Conservation (phyloP, 768 basidiomycete species). For the Trametes gibbosa region DNA sequence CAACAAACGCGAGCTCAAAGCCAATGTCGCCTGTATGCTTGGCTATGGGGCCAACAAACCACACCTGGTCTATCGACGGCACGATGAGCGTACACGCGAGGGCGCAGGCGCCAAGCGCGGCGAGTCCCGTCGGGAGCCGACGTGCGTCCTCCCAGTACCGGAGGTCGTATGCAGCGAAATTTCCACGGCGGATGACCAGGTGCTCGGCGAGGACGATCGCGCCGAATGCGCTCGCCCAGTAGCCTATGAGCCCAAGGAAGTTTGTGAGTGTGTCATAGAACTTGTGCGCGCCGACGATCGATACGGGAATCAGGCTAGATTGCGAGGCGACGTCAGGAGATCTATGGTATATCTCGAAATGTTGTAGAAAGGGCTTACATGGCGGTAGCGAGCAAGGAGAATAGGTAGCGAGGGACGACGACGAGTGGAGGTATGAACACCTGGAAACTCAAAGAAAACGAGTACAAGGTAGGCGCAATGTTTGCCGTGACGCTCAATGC, state of each 20-base stretch:
- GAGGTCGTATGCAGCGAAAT: constrained; percentile 48
- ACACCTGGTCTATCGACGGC: constrained; percentile 68
- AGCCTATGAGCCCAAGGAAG: constrained; percentile 61
- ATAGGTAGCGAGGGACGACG: constrained; percentile 65
- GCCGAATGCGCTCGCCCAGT: constrained; percentile 48
- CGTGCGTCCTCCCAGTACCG: constrained; percentile 52
- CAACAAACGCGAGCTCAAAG: constrained; percentile 55
- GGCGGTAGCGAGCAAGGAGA: constrained; percentile 61
- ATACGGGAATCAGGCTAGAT: constrained; percentile 58
- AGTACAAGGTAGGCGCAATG: constrained; percentile 82
- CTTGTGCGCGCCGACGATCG: constrained; percentile 64
- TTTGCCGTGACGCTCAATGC: constrained; percentile 78
- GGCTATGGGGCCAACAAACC: constrained; percentile 71
- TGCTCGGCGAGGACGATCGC: constrained; percentile 67
- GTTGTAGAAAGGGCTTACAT: constrained; percentile 40
- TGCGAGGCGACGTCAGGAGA: not conserved
- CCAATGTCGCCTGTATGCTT: constrained; percentile 66
- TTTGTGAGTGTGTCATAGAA: constrained; percentile 66
- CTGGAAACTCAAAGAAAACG: constrained; percentile 71
- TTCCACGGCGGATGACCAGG: constrained; percentile 53
- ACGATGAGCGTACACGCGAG: constrained; percentile 56
- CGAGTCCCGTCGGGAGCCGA: constrained; percentile 58
- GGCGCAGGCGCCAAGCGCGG: constrained; percentile 52
- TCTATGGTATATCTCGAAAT: too few relatives aligned
- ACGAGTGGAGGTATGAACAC: constrained; percentile 58